These are phyloP conservation scores for Psilocybe cubensis DNA, from an alignment of 768 basidiomycete genomes.

Conservation along the genomic window DNA sequence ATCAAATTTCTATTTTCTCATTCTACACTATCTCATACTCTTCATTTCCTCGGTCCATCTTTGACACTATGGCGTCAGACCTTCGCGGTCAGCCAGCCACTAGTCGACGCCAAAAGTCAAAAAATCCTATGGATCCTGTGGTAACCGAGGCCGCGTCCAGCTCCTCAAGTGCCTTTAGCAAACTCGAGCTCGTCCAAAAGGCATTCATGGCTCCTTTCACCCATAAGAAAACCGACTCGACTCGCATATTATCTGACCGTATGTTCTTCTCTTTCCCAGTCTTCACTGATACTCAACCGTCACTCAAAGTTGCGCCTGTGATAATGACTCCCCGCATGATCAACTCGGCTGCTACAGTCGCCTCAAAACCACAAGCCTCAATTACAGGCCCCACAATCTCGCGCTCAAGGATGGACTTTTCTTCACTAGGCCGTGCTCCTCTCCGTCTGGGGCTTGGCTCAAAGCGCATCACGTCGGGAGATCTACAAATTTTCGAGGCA, in stretches of 20 bases:
- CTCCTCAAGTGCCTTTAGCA: constrained; percentile 43
- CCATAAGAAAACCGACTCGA: constrained; percentile 69
- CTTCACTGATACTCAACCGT: not conserved
- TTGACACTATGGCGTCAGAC: constrained; percentile 40
- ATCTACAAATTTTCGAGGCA: constrained; percentile 83
- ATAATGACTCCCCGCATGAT: constrained; percentile 92
- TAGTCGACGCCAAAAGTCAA: constrained; percentile 41
- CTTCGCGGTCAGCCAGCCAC: constrained; percentile 32
- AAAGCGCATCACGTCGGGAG: constrained; percentile 77
- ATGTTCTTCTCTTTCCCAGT: constrained; percentile 29
- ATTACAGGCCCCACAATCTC: constrained; percentile 35
- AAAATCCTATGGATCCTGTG: constrained; percentile 41
- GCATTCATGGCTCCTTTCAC: constrained; percentile 74
- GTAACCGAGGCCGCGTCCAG: constrained; percentile 30
- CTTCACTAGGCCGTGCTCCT: constrained; percentile 80
- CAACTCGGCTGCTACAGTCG: constrained; percentile 67
- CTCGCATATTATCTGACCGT: constrained; percentile 78
- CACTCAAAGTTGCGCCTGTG: constrained; percentile 71
- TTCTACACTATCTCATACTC: constrained; percentile 9
- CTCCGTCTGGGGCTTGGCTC: constrained; percentile 66
- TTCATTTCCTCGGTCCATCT: constrained; percentile 14
- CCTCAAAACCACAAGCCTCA: constrained; percentile 48
- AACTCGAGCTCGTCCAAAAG: constrained; percentile 67
- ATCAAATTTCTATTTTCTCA: constrained; percentile 24
- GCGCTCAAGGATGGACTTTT: constrained; percentile 63